phyloP scores from a whole-genome alignment of 176 grass and related monocot genomes.

The Hyparrhenia diplandra region DNA sequence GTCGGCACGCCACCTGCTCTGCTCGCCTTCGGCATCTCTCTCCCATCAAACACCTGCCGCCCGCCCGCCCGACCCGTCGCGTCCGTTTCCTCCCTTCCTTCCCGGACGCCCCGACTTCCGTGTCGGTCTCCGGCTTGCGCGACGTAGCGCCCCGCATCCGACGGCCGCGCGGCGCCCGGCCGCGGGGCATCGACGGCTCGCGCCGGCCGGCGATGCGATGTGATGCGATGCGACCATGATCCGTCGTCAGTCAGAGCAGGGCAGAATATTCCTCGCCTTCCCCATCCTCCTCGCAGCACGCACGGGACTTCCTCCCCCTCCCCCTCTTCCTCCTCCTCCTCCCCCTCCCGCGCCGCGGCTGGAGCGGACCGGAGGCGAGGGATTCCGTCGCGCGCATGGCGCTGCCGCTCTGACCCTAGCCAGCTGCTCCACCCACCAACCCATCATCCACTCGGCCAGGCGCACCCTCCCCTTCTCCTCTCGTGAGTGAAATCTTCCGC shows the following conservation, averaged over 20 bases:
- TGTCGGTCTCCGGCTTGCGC: not conserved
- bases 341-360: too few species aligned
- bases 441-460: not conserved
- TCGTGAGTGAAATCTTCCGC: not conserved
- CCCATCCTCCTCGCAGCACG: not conserved
- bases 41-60: too few species aligned
- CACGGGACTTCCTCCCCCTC: not conserved
- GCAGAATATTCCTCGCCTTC: slow-evolving; percentile 43
- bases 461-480: not conserved
- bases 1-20: too few species aligned
- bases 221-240: not conserved
- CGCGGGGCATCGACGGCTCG: not conserved
- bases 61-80: too few species aligned
- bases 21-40: too few species aligned
- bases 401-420: slow-evolving; percentile 17
- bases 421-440: not conserved
- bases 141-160: slow-evolving; percentile 6
- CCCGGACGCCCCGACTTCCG: not conserved
- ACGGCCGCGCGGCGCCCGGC: not conserved
- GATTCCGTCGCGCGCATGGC: slow-evolving; percentile 20
- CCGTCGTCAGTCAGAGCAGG: not conserved
- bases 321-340: not conserved
- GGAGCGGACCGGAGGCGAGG: not conserved
- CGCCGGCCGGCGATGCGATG: too few species aligned
- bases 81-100: too few species aligned